Base-by-base conservation (phyloP, 179 eudicot genomes). In the Gypsophila paniculata region DNA sequence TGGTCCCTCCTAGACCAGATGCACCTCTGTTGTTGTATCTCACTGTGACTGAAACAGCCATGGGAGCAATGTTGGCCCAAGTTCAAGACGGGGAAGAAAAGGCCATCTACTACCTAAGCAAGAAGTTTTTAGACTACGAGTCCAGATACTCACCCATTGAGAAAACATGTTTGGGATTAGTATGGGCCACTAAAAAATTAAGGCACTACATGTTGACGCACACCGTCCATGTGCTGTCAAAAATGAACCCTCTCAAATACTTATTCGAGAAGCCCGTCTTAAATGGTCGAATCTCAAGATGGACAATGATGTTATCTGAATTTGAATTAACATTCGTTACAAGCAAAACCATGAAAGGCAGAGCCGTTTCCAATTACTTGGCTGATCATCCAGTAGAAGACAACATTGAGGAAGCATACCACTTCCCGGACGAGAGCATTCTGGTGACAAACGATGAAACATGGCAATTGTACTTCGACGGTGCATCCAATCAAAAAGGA, bases 101-200 rank as follows among this genome's bases (percentile, higher is more conserved):
- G 6, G 59, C 25, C 3, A 38, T 63, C 3, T 64, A 64, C 8
- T 38, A 64, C 0, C 7, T 64, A 2, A 64, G 51, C 14, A 52
- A 68, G 12, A 68, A 68, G 11, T 52, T 52, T 15, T 12, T 53
- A 0, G 72, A 68, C 0, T 68, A 68, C 8, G 72, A 51, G 13
- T 29, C 0, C 7, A 49, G 21, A 18, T 38, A 65, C 7, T n/a
- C 69, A 9, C 69, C 25, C 17, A 4, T 42, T 1, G 69, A 65
- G 54, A 65, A 44, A 14, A 11, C 29, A 0, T 39, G 34, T 1
- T 2, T 67, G 14, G 39, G 39, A 0, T 8, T 67, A 5, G 70
- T 67, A 0, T 46, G 70, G 70, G 70, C 39, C 8, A 67, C 38
- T 0, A 66, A 46, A 5, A 44, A 66, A 15, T 22, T 66, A 25